These are phyloP conservation scores for Flaveria linearis DNA, from an alignment of 129 eudicot genomes.

Conservation along the genomic window DNA sequence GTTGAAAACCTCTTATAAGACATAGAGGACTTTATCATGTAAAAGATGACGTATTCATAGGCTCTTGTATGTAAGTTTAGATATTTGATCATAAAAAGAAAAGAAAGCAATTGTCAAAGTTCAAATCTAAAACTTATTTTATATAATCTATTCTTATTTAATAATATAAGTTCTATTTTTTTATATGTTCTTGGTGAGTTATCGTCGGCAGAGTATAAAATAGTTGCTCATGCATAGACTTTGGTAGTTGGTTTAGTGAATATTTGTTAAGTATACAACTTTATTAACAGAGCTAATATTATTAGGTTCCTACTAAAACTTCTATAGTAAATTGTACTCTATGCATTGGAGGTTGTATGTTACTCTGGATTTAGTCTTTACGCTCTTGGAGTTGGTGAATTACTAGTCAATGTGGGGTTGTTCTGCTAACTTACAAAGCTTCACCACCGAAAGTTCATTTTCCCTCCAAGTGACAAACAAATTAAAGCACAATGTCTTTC, in stretches of 20 bases:
- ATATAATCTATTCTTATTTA: background rate
- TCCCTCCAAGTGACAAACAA: constrained; percentile 7
- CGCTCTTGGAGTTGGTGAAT: background rate
- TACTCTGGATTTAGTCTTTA: background rate
- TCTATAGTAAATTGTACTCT: background rate
- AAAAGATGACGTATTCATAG: no score
- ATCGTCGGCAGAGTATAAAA: constrained; percentile 17
- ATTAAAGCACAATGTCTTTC: constrained; percentile 3
- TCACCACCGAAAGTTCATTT: constrained; percentile 21
- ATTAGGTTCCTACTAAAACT: background rate
- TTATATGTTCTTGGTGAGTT: background rate
- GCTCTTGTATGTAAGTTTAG: no score
- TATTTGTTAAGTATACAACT: background rate
- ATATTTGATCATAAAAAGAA: no score
- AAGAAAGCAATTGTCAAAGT: no score
- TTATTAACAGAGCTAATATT: background rate
- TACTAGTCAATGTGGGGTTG: constrained; percentile 24
- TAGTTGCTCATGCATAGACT: constrained; percentile 7
- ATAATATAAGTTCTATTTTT: background rate
- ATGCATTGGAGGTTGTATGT: background rate
- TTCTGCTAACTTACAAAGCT: constrained; percentile 32
- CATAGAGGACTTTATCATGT: no score
- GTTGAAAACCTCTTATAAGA: no score
- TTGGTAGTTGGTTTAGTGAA: background rate
- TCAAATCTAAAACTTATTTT: background rate